Conservation (phyloP, 305 asterid genomes). For the Fraxinus albicans region DNA sequence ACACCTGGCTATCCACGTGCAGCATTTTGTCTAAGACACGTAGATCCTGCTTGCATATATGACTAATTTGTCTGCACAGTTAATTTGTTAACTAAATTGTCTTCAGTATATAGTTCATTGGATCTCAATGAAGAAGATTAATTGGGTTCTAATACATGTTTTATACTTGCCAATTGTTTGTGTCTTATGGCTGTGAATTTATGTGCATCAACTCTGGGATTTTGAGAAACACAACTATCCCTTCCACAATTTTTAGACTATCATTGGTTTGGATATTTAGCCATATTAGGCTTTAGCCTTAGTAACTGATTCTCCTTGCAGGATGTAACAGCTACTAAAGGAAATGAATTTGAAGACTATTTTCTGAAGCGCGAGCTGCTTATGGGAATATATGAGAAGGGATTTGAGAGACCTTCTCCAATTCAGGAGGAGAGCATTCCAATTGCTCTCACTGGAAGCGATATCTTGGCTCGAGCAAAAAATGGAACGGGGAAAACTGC, state of each 20-base stretch:
- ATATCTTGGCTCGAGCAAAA: slow-evolving; percentile 91
- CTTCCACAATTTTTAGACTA: background rate
- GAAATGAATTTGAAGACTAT: slow-evolving; percentile 94
- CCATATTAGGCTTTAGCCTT: background rate
- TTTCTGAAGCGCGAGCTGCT: slow-evolving; percentile 92
- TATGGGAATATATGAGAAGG: slow-evolving; percentile 97
- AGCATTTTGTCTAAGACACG: background rate
- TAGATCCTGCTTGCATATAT: background rate
- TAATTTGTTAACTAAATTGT: slow-evolving; percentile 8
- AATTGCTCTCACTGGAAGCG: slow-evolving; percentile 89
- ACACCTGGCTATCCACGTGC: background rate
- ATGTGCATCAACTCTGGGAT: background rate
- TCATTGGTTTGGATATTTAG: slow-evolving; percentile 1
- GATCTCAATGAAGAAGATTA: background rate
- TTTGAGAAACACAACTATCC: background rate
- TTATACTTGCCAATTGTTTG: background rate
- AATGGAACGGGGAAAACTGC: slow-evolving; percentile 99
- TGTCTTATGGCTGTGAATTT: background rate
- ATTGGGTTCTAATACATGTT: background rate
- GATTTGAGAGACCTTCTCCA: slow-evolving; percentile 93
- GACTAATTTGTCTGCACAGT: background rate
- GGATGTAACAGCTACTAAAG: slow-evolving; percentile 97
- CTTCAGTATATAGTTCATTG: background rate
- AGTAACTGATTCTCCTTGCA: slow-evolving; percentile 29
- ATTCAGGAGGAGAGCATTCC: slow-evolving; percentile 99